Evolutionary conservation across 1,284 basidiomycete genomes (phyloP).

Genomic region (Laetiporus sulphureus): DNA sequence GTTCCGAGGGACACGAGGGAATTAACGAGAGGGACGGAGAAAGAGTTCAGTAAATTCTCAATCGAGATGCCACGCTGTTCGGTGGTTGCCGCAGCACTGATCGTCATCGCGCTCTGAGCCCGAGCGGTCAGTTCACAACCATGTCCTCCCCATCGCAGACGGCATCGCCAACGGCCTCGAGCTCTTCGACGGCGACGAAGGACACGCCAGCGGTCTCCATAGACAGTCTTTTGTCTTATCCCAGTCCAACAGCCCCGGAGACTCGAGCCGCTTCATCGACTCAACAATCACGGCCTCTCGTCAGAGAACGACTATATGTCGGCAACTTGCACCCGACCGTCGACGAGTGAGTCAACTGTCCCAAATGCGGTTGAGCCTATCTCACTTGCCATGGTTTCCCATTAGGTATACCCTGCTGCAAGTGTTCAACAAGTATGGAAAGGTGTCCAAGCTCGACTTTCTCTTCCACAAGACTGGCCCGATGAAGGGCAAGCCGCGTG

Average conservation of each 20-base stretch:
- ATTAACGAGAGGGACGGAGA: no score
- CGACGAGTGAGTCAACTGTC: constrained; percentile 66
- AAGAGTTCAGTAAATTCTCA: no score
- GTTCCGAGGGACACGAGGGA: no score
- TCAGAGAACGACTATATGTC: constrained; percentile 78
- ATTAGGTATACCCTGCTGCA: constrained; percentile 82
- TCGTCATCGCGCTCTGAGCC: no score
- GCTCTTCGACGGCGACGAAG: not conserved
- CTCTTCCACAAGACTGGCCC: constrained; percentile 92
- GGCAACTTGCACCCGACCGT: constrained; percentile 87
- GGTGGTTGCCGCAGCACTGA: no score
- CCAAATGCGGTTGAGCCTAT: not conserved
- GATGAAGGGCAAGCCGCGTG: constrained; percentile 86
- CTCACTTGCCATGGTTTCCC: constrained; percentile 12
- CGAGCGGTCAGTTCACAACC: no score
- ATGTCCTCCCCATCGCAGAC: not conserved
- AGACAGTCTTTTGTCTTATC: constrained; percentile 20
- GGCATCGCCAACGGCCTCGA: constrained; percentile 4
- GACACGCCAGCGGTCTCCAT: constrained; percentile 1
- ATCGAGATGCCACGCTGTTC: no score
- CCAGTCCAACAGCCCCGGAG: constrained; percentile 11
- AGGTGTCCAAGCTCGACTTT: constrained; percentile 88
- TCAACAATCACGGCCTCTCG: constrained; percentile 22
- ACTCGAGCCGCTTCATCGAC: constrained; percentile 14
- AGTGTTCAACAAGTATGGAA: constrained; percentile 87